Base-by-base conservation (phyloP, 306 rosid genomes). In the Datisca glomerata region DNA sequence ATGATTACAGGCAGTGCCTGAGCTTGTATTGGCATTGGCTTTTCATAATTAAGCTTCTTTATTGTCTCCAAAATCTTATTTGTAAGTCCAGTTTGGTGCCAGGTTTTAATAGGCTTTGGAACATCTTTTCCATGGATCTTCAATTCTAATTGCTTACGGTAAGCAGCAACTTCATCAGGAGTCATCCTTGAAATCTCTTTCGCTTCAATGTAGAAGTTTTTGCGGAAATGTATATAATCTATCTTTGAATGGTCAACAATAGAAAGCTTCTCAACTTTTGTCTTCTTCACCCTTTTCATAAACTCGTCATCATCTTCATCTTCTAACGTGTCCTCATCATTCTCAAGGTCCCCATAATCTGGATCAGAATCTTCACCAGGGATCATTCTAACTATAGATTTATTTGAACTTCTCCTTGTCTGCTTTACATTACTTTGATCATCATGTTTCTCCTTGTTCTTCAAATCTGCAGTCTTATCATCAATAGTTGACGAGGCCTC, bases 51-150 rank as follows among this genome's bases (percentile, higher is more conserved):
- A 24, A 71, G 70, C 59, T 81, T 86, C 67, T 69, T 86, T 68
- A 86, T 86, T 21, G 66, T 81, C 51, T 86, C 96, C 74, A 81
- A 73, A 41, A 81, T 31, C n/a, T 86, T 86, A 69, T 78, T 79
- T 3, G 85, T 69, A 31, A 86, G 96, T 42, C 96, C 96, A 53
- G 93, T 86, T 72, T 86, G 96, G 59, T 86, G 69, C 96, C 96
- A 86, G 41, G 72, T 70, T 64, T 73, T 86, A 16, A 81, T 49
- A 24, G 96, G 96, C 81, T 86, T 86, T 15, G 94, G 96, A 43
- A 81, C 94, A 68, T 86, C 94, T 59, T 81, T 86, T 47, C 96
- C 96, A 61, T 86, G 96, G 60, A 86, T 34, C 81, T 86, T 86
- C 71, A 86, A 59, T 64, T 86, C 96, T 81, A 86, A 54, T 59